Percentiles rank a stretch among this genome's conserved stretches.
phyloP scores from a whole-genome alignment of 768 basidiomycete genomes.

The Naematelia aurantialba region DNA sequence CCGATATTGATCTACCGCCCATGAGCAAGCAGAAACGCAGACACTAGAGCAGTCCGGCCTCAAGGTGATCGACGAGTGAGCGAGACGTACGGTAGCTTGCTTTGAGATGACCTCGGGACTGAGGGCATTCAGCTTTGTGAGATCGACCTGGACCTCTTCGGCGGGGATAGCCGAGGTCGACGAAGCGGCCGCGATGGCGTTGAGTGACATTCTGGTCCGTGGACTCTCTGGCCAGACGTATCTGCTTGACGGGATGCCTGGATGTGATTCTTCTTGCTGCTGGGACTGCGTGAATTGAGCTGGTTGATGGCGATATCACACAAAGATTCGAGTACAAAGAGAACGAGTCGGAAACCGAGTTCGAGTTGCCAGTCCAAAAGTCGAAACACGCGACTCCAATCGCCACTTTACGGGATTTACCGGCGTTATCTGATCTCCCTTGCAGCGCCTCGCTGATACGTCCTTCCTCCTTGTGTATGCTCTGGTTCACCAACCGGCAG shows the following conservation, averaged over 20 bases:
- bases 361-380: background rate
- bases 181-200: constrained; percentile 33
- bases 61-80: background rate
- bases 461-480: too few relatives aligned
- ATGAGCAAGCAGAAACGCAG: background rate
- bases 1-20: constrained; percentile 51
- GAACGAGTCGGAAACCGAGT: constrained; percentile 1
- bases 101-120: constrained; percentile 54
- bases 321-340: constrained; percentile 6
- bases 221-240: too few relatives aligned
- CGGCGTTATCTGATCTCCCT: constrained; percentile 8
- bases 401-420: constrained; percentile 1
- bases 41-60: background rate
- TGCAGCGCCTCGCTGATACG: background rate
- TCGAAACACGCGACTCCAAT: background rate
- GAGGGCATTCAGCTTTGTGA: constrained; percentile 75
- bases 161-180: constrained; percentile 16
- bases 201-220: constrained; percentile 25
- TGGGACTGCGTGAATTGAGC: too few relatives aligned
- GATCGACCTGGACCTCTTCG: constrained; percentile 67
- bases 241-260: background rate
- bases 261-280: too few relatives aligned
- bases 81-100: constrained; percentile 66
- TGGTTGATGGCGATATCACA: background rate
- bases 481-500: too few relatives aligned